Conservation (phyloP, 164 flowering plant genomes). For the Vitis rupestris region DNA sequence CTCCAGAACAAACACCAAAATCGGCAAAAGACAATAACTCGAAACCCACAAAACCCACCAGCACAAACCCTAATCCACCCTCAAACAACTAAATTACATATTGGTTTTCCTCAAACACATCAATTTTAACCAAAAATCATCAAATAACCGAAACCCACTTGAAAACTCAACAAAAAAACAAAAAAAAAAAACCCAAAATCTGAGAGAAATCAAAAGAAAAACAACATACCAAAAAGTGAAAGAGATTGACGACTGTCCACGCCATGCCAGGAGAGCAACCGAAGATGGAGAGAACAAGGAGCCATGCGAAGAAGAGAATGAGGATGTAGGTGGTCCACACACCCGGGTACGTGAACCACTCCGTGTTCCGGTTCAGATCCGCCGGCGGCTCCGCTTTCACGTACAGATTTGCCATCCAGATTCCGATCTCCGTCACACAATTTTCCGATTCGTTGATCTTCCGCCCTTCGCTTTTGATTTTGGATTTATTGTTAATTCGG, state of each 20-base stretch:
- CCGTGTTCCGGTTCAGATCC: slow-evolving; percentile 85
- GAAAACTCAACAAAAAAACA: background rate
- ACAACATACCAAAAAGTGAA: slow-evolving; percentile 48
- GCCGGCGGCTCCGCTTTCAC: slow-evolving; percentile 66
- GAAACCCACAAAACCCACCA: no score
- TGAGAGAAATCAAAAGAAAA: background rate
- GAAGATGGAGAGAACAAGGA: slow-evolving; percentile 61
- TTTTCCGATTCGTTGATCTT: no score
- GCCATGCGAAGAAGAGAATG: slow-evolving; percentile 78
- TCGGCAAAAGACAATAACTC: no score
- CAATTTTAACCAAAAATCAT: no score
- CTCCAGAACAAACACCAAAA: no score
- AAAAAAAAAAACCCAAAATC: background rate
- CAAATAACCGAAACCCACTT: no score
- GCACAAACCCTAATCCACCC: no score
- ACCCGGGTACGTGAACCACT: slow-evolving; percentile 84
- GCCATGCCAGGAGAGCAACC: slow-evolving; percentile 80
- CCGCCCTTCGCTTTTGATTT: no score
- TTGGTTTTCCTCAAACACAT: no score
- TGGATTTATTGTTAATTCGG: no score
- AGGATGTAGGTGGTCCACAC: slow-evolving; percentile 85
- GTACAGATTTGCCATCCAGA: slow-evolving; percentile 53
- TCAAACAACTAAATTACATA: no score
- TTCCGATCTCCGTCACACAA: background rate
- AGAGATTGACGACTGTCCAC: slow-evolving; percentile 79